Evolutionary conservation across 768 basidiomycete species (phyloP).

Genomic region (Kondoa malvinella): DNA sequence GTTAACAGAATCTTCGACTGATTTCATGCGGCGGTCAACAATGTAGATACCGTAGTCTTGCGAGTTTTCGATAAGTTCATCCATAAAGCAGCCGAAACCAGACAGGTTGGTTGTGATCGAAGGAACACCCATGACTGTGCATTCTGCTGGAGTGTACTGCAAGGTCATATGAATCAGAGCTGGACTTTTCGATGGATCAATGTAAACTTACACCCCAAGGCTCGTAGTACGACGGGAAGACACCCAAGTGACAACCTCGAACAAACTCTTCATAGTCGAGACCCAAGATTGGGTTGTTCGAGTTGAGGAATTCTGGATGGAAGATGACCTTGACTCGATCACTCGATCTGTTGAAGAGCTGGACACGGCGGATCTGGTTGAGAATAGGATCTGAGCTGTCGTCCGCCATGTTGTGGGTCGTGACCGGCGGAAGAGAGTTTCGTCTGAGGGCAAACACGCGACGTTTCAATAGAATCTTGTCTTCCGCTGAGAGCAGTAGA

Average conservation of each 20-base stretch:
- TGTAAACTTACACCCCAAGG: slow-evolving; percentile 36
- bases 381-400: slow-evolving; percentile 81
- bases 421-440: slow-evolving; percentile 80
- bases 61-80: slow-evolving; percentile 85
- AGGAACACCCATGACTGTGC: slow-evolving; percentile 99
- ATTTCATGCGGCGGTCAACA: slow-evolving; percentile 74
- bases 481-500: slow-evolving; percentile 69
- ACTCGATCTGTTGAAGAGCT: slow-evolving; percentile 68
- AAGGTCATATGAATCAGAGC: background rate
- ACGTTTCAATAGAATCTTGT: slow-evolving; percentile 84
- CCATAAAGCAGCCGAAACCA: slow-evolving; percentile 97
- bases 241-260: slow-evolving; percentile 89
- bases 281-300: slow-evolving; percentile 91
- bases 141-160: slow-evolving; percentile 47
- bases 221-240: slow-evolving; percentile 95
- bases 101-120: slow-evolving; percentile 94
- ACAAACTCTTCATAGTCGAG: slow-evolving; percentile 99
- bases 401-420: slow-evolving; percentile 98
- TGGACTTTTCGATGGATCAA: background rate
- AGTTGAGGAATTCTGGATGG: slow-evolving; percentile 95
- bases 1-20: slow-evolving; percentile 77
- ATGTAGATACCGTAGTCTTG: slow-evolving; percentile 53
- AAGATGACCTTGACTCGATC: slow-evolving; percentile 96
- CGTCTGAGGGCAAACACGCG: slow-evolving; percentile 92
- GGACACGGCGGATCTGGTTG: slow-evolving; percentile 82